These are phyloP conservation scores for Talaromyces proteolyticus DNA, from an alignment of 495 filamentous ascomycete genomes.

Conservation along the genomic window DNA sequence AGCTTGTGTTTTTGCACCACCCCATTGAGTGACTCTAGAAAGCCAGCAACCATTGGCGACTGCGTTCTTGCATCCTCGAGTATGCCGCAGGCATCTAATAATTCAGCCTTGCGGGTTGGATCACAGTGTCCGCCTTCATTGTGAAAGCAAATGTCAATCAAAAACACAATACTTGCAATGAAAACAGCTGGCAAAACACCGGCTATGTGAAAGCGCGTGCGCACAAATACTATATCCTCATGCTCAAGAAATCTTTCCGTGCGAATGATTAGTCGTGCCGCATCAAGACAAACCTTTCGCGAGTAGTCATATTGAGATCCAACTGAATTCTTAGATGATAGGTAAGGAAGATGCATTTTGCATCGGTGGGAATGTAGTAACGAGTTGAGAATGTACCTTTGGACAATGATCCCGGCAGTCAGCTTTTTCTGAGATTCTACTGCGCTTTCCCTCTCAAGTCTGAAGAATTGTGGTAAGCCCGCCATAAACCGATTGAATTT, in stretches of 20 bases:
- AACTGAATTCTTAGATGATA: conserved; percentile 16
- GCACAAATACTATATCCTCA: conserved; percentile 15
- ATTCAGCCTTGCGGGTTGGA: conserved; percentile 14
- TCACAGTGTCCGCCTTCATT: conserved; percentile 12
- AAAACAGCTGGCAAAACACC: conserved; percentile 26
- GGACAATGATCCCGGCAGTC: conserved; percentile 17
- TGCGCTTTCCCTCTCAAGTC: background rate
- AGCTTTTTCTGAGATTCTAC: background rate
- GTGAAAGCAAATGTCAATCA: conserved; percentile 27
- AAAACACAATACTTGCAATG: conserved; percentile 28
- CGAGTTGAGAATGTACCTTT: conserved; percentile 28
- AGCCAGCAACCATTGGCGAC: conserved; percentile 22
- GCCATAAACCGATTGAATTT: conserved; percentile 20
- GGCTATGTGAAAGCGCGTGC: conserved; percentile 15
- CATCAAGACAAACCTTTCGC: conserved; percentile 25
- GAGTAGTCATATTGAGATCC: conserved; percentile 21
- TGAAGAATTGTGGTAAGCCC: conserved; percentile 17
- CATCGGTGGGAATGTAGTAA: conserved; percentile 30
- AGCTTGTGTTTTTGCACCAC: conserved; percentile 24
- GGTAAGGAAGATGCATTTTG: conserved; percentile 32
- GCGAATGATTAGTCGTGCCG: conserved; percentile 25
- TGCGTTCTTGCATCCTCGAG: conserved; percentile 26
- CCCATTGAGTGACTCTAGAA: conserved; percentile 26
- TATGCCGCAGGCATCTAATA: conserved; percentile 25
- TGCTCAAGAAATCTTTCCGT: conserved; percentile 16